phyloP scores from a whole-genome alignment of 768 basidiomycete genomes.

The Xerocomus brunneocitrinus region DNA sequence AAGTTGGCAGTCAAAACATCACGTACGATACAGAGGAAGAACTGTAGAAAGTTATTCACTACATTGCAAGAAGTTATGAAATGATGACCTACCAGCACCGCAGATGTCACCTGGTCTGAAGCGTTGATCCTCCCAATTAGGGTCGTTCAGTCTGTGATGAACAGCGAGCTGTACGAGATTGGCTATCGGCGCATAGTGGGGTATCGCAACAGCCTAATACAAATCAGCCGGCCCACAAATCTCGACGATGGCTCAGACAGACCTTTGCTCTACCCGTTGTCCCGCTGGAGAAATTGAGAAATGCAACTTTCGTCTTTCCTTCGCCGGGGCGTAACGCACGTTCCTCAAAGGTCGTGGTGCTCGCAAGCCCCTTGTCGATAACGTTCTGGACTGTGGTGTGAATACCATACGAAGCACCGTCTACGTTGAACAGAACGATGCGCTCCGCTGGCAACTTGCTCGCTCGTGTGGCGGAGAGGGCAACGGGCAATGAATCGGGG shows the following conservation, averaged over 20 bases:
- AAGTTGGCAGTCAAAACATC: not conserved
- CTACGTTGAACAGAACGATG: slow-evolving; percentile 39
- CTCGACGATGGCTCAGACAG: not conserved
- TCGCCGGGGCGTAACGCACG: slow-evolving; percentile 51
- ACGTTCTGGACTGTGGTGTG: slow-evolving; percentile 42
- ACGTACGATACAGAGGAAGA: slow-evolving; percentile 59
- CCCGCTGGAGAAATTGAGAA: slow-evolving; percentile 69
- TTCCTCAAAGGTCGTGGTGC: slow-evolving; percentile 42
- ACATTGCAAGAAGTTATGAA: not conserved
- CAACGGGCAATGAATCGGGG: slow-evolving; percentile 40
- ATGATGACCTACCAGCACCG: slow-evolving; percentile 44
- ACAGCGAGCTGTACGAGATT: slow-evolving; percentile 59
- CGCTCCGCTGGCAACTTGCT: slow-evolving; percentile 40
- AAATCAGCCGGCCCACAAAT: not conserved
- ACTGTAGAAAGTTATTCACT: slow-evolving; percentile 32
- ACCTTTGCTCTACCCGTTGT: slow-evolving; percentile 77
- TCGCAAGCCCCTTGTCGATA: slow-evolving; percentile 44
- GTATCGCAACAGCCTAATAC: slow-evolving; percentile 53
- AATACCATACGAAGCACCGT: slow-evolving; percentile 5
- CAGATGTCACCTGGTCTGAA: slow-evolving; percentile 59
- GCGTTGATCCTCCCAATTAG: slow-evolving; percentile 43
- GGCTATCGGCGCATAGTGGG: slow-evolving; percentile 54
- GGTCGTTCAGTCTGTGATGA: slow-evolving; percentile 47
- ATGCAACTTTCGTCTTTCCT: slow-evolving; percentile 64
- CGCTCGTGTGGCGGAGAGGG: slow-evolving; percentile 39